Evolutionary conservation across 1,139 yeast genomes (phyloP), one percentile per base, ranked within the genome.

Genomic region (Saccharomyces pastorianus): DNA sequence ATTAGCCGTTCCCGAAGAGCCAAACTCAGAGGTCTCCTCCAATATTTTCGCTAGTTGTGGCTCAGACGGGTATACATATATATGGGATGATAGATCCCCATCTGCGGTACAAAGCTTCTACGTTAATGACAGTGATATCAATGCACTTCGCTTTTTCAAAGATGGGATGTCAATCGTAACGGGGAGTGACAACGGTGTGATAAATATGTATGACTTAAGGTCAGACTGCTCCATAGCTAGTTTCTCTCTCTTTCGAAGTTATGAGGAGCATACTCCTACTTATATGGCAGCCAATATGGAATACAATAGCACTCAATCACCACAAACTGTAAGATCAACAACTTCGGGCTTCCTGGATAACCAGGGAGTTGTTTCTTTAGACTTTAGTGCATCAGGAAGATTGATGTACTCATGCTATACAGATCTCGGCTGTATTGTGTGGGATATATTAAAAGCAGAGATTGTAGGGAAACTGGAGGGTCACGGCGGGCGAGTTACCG

Each of bases 111-210:
- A 84, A 61, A 82, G 79, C 53, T 84, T 84, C 64, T 76, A 76
- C 49, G 80, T 84, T 1, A 81, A 88, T 34, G 76, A 77, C 47
- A 78, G 79, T 51, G 97, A 91, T 65, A 81, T 88, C 29, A 85
- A 85, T 55, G 72, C 84, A 27, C 73, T 87, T 6, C 76, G 79
- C 59, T 81, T 82, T 64, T 85, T 85, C 66, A 90, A 91, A 7
- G 87, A 83, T 59, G 91, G 90, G 1, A 73, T 80, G 55, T 77
- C 88, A 0, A 79, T 85, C 61, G 79, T 79, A 0, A 76, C 83
- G 2, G 96, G 96, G 1, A 79, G 88, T 47, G 97, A 89, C 62
- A 95, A 88, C 66, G 93, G 95, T 1, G 67, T 77, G 0, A 75
- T 88, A n/a, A 76, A 88, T 53, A 69, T 88, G 53, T 87, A 81